Percentiles rank a stretch among this genome's conserved stretches.
These are phyloP conservation scores for Thelonectria olida DNA, from an alignment of 2,329 filamentous ascomycete species.

Conservation along the genomic window DNA sequence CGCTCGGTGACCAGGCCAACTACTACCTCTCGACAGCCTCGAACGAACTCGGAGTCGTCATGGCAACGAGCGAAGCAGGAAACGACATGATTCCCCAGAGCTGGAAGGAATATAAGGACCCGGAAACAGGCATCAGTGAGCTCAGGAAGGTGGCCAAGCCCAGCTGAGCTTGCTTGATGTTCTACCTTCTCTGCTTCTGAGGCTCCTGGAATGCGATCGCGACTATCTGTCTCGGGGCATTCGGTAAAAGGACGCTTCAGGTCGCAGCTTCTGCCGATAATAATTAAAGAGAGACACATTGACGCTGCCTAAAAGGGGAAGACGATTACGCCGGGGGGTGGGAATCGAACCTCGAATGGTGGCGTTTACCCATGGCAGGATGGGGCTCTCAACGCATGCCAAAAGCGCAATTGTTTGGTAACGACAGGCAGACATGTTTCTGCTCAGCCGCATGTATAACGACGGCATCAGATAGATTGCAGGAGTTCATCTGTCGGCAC, in stretches of 20 bases:
- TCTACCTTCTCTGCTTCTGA: constrained; percentile 9
- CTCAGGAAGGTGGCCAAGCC: constrained; percentile 93
- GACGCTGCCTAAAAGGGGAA: background rate
- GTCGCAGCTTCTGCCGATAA: background rate
- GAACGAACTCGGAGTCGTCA: constrained; percentile 92
- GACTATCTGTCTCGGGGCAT: background rate
- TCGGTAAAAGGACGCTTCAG: background rate
- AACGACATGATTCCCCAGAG: constrained; percentile 92
- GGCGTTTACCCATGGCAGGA: background rate
- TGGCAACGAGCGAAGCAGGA: constrained; percentile 87
- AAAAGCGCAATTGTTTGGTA: background rate
- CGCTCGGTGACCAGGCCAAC: constrained; percentile 89
- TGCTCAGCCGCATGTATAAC: constrained; percentile 6
- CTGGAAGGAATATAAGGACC: constrained; percentile 95
- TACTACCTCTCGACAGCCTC: constrained; percentile 94
- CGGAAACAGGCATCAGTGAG: constrained; percentile 79
- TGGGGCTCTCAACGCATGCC: background rate
- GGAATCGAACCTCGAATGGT: background rate
- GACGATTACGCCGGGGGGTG: background rate
- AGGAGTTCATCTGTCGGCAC: constrained; percentile 4
- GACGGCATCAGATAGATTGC: constrained; percentile 4
- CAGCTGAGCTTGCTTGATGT: constrained; percentile 64
- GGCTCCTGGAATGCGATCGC: constrained; percentile 31
- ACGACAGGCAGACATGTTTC: background rate
- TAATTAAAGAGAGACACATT: background rate